Evolutionary conservation across 2,329 filamentous ascomycete genomes (phyloP), one percentile per base, ranked within the genome.

Genomic region (Trichoderma atroviride): DNA sequence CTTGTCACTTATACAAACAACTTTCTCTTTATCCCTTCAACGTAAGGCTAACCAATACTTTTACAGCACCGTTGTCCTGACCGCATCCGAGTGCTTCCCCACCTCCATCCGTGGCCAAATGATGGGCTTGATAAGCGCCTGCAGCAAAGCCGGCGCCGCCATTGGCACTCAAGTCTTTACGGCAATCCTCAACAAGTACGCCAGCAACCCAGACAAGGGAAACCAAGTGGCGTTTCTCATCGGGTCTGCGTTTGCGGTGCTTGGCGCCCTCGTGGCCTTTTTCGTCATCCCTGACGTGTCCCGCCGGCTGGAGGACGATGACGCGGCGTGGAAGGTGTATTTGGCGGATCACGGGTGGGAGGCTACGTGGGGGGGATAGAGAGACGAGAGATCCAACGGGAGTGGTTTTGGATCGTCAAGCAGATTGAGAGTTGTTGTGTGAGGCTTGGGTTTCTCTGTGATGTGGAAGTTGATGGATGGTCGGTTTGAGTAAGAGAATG

Each of bases 111-210:
- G 84, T 1, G 84, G 83, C 0, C 83, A 85, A 63, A 84, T 83
- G 74, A 79, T 85, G 69, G 84, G 84, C 1, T 78, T 86, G 61
- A 80, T 83, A 0, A 78, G 83, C 0, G 84, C 83, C 0, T 81
- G 81, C 22, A 82, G 81, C 14, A 86, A 86, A 69, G 83, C 83
- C 1, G 84, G 84, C 0, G 83, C 84, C 0, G 83, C 83, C 0
- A 82, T 86, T 22, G 84, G 84, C 0, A 86, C 83, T 0, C 78
- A 84, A 68, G 83, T 84, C 3, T 87, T 87, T 69, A 84, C 80
- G 0, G 82, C 84, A 0, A 86, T 87, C 56, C 81, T 85, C 37
- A 79, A 81, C 63, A 79, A 80, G 1, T 85, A 79, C 67, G 65
- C 78, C 31, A 72, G 78, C 16, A 77, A 81, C 31, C 75, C 79